Conservation (phyloP, 1,284 basidiomycete genomes). For the Sporisorium iseilematis-ciliati region DNA sequence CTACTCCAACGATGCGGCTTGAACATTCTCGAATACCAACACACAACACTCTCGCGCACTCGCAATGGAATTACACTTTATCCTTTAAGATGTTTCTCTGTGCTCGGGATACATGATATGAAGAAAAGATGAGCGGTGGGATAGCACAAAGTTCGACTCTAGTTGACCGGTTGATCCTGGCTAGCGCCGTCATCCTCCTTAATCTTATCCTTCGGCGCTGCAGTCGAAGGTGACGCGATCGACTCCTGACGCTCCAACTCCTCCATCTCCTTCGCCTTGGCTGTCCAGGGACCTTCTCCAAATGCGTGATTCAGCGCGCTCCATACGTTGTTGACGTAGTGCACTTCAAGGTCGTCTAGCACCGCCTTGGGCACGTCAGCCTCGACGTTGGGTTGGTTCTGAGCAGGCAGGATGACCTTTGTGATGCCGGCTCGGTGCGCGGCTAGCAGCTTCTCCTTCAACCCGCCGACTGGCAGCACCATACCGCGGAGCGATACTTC, state of each 20-base stretch:
- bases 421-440: slow-evolving; percentile 66
- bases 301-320: slow-evolving; percentile 67
- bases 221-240: background rate
- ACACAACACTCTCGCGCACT: background rate
- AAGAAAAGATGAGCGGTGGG: slow-evolving; percentile 19
- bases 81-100: background rate
- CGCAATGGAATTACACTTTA: background rate
- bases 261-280: slow-evolving; percentile 60
- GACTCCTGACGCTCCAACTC: slow-evolving; percentile 47
- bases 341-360: slow-evolving; percentile 64
- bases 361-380: slow-evolving; percentile 67
- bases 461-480: slow-evolving; percentile 67
- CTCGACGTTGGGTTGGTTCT: slow-evolving; percentile 68
- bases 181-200: slow-evolving; percentile 48
- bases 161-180: slow-evolving; percentile 59
- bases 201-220: slow-evolving; percentile 29
- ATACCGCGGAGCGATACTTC: slow-evolving; percentile 68
- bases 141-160: background rate
- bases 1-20: background rate
- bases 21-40: background rate
- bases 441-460: slow-evolving; percentile 69
- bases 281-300: slow-evolving; percentile 65
- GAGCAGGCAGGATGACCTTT: slow-evolving; percentile 66
- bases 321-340: slow-evolving; percentile 69
- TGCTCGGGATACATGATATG: background rate